Evolutionary conservation across 768 basidiomycete genomes (phyloP).

Genomic region (Kwoniella heveanensis): DNA sequence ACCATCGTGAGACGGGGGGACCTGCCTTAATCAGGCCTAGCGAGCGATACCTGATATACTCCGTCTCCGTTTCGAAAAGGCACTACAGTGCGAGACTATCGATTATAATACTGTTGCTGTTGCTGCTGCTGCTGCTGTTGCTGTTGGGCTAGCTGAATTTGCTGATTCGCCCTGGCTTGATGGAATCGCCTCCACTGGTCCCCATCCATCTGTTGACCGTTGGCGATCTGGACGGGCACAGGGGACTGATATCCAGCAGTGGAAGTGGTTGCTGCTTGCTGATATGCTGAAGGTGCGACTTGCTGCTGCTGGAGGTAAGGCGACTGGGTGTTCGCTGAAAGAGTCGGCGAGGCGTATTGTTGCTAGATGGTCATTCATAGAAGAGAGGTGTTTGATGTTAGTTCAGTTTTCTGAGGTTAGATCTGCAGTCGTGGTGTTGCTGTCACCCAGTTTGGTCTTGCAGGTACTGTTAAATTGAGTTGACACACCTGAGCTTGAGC

Average conservation of each 20-base stretch:
- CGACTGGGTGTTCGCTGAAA: not conserved
- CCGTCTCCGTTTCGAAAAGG: no score
- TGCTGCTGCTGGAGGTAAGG: constrained; percentile 1
- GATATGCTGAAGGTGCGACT: not conserved
- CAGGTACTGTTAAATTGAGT: not conserved
- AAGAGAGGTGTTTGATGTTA: no score
- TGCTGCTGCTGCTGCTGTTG: not conserved
- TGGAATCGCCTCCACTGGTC: not conserved
- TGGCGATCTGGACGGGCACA: not conserved
- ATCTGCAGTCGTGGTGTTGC: not conserved
- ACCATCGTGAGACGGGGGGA: no score
- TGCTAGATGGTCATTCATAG: no score
- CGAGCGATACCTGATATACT: no score
- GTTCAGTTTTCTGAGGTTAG: not conserved
- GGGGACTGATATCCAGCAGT: not conserved
- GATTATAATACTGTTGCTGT: not conserved
- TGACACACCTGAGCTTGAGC: not conserved
- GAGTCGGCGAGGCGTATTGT: not conserved
- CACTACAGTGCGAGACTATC: no score
- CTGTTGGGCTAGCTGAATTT: not conserved
- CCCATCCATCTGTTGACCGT: not conserved
- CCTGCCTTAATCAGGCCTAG: no score
- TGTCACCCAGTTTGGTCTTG: not conserved
- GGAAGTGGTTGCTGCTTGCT: not conserved
- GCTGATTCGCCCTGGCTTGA: not conserved